Base-by-base conservation (phyloP, 2,329 filamentous ascomycete genomes). In the Aspergillus luchuensis region DNA sequence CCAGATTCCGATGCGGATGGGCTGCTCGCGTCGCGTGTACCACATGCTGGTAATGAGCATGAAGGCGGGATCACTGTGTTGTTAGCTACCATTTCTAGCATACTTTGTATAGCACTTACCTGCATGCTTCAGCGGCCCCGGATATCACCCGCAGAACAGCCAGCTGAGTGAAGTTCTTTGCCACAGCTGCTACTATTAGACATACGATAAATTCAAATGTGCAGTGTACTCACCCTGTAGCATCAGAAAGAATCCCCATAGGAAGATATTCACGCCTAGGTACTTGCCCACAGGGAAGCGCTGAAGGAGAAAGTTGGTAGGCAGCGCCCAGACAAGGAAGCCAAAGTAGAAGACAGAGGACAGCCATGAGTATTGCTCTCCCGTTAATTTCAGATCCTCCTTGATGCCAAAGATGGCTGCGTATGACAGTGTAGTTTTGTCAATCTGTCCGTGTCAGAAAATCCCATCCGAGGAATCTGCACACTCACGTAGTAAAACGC, bases 1-100 rank as follows among this genome's bases (percentile, higher is more conserved):
- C 71, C 84, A 87, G 0, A 80, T 75, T 53, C 83, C 83, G 6
- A 85, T 76, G 0, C 84, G 80, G 4, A 86, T 71, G 0, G 82
- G 82, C 55, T 84, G 81, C 5, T 83, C 78, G 7, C 77, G 72
- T 0, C 78, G 70, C 0, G 72, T 77, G 63, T 83, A 84, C 81
- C 81, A 85, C 73, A 82, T 81, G 4, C 78, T 74, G 25, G 82
- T 80, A 39, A 84, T 82, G 1, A 88, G 71, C 77, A 87, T 85
- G 59, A 87, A 85, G 0, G 79, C 80, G 0, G 85, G 85, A 63
- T 65, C 59, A 59, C 59, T 61, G 15, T 0, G 3, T 3, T 11
- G 2, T 43, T 17, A 58, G 39, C 3, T 15, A 33, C 10, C 1
- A 13, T 23, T 13, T 17, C 5, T 8, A n/a, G 3, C 6, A 13